Evolutionary conservation across 2,329 filamentous ascomycete species (phyloP), one percentile per base, ranked within the genome.

Genomic region (Ceratocystis smalleyi): DNA sequence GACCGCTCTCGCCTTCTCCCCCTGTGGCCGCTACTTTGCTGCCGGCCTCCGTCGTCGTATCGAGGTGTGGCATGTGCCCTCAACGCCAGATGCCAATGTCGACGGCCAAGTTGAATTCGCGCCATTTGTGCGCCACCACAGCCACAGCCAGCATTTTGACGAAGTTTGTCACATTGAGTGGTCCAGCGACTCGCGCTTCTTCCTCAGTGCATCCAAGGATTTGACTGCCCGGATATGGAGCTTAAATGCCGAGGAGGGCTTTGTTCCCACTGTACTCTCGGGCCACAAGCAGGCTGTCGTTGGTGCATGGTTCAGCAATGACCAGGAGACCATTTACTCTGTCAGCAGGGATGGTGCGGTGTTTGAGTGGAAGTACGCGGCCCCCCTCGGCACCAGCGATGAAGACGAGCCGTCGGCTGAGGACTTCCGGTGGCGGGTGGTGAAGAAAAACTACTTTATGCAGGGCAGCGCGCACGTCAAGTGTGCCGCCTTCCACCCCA

Each of bases 341-440:
- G 84, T 96, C 68, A 96, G 92, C 75, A 95, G 95, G 73, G 95
- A 99, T 73, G 95, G 94, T n/a, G 91, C 94, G 2, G 81, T 97
- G 0, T 97, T 97, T 71, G 83, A 88, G 68, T 99, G 94, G 94
- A 85, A 89, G 71, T 99, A 94, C 74, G 81, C 84, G 72, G 65
- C 65, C 22, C 65, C 65, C 17, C 51, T 63, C 3, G 51, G 47
- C 5, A 81, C 65, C 78, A 79, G 71, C 73, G 78, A 83, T 35
- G 81, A 84, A 66, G 81, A 78, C 12, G 72, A 83, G 0, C 40
- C 27, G 43, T 60, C 55, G 5, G 43, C 54, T 2, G 65, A 65
- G 2, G 84, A 91, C 67, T 82, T 88, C 75, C 84, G 87, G 68
- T 99, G 94, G 94, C 84, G 91, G 67, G 95, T 97, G 66, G 86